A percentile compares a stretch with the other conserved stretches of the same genome.
Conservation (phyloP, 179 eudicot genomes). For the Actinidia polygama region DNA sequence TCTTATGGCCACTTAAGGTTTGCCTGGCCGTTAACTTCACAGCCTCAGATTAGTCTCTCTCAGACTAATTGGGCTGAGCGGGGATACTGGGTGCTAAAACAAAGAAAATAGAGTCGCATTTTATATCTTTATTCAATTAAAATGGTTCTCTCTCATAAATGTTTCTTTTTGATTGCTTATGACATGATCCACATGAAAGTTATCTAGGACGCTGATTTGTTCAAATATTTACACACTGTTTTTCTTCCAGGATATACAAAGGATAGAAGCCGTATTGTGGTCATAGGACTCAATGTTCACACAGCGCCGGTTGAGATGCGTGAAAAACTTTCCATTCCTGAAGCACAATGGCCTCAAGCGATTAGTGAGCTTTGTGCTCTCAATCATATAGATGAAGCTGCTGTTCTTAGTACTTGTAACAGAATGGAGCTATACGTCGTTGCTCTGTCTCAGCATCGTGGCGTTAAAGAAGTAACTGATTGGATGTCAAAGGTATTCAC, state of each 20-base stretch:
- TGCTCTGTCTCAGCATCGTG: slow-evolving; percentile 42
- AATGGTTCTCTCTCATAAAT: background rate
- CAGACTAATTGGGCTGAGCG: too few species aligned
- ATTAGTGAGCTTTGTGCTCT: slow-evolving; percentile 38
- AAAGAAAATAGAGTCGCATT: too few species aligned
- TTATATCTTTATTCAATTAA: background rate
- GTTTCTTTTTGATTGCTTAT: background rate
- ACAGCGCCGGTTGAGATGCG: slow-evolving; percentile 47
- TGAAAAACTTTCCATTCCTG: slow-evolving; percentile 42
- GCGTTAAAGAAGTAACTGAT: slow-evolving; percentile 44
- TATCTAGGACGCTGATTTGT: background rate
- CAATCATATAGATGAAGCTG: slow-evolving; percentile 44
- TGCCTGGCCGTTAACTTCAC: too few species aligned
- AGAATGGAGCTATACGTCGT: slow-evolving; percentile 43
- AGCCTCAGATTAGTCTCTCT: too few species aligned
- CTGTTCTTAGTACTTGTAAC: slow-evolving; percentile 46
- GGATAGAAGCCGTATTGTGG: slow-evolving; percentile 40
- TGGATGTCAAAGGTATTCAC: slow-evolving; percentile 45
- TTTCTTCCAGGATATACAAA: slow-evolving; percentile 37
- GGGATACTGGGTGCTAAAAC: too few species aligned
- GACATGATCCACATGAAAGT: background rate
- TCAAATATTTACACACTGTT: background rate
- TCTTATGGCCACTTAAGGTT: too few species aligned
- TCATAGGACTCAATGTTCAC: slow-evolving; percentile 40
- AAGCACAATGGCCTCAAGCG: slow-evolving; percentile 36